Evolutionary conservation across 352 stramenopile genomes (phyloP).

Genomic region (Bremia lactucae): DNA sequence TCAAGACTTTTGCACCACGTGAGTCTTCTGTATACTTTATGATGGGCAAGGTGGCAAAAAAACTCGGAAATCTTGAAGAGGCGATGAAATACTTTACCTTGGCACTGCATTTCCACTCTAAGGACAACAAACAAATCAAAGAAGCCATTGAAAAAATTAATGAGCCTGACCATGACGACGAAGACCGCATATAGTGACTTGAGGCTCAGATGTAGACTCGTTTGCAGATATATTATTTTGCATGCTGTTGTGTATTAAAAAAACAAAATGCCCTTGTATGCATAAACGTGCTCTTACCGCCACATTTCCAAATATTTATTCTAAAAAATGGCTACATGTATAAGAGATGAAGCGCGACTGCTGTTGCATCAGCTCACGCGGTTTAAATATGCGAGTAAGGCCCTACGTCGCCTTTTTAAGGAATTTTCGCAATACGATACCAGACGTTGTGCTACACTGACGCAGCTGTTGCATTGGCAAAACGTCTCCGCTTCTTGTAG

Average conservation of each 20-base stretch:
- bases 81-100: conserved; percentile 94
- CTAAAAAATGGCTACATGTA: not conserved
- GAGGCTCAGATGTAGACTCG: too few species aligned
- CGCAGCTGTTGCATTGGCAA: conserved; percentile 45
- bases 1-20: conserved; percentile 89
- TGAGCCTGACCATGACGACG: conserved; percentile 48
- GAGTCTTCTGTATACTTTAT: conserved; percentile 95
- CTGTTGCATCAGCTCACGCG: conserved; percentile 49
- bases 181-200: conserved; percentile 39
- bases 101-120: conserved; percentile 94
- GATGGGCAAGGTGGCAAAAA: conserved; percentile 91
- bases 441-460: conserved; percentile 17
- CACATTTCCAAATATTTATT: conserved; percentile 1
- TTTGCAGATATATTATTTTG: too few species aligned
- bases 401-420: conserved; percentile 41
- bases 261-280: too few species aligned
- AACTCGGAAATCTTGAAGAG: conserved; percentile 83
- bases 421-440: conserved; percentile 9
- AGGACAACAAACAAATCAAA: conserved; percentile 96
- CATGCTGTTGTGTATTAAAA: too few species aligned
- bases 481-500: conserved; percentile 12
- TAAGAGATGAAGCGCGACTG: conserved; percentile 15
- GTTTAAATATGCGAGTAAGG: conserved; percentile 37
- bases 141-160: conserved; percentile 89
- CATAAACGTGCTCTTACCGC: too few species aligned